Evolutionary conservation across 768 basidiomycete species (phyloP), one percentile per base, ranked within the genome.

Genomic region (Polyporus arcularius): DNA sequence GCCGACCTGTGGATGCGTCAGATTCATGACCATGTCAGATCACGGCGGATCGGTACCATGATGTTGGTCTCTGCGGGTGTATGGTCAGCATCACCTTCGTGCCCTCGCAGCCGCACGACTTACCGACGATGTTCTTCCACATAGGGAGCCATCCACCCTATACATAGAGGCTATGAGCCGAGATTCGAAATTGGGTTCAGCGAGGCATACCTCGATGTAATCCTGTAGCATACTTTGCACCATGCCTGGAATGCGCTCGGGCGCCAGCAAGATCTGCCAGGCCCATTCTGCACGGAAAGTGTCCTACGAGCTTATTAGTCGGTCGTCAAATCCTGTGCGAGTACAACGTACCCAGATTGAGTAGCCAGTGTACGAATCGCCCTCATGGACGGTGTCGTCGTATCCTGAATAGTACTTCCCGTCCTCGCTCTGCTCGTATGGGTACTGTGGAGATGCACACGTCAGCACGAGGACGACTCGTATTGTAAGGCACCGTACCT

Each of bases 41-140:
- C 28, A 38, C 30, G 58, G 9, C 30, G 41, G 4, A 30, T 12
- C 12, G 43, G 4, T 57, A 85, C 86, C 91, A 94, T 94, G 65
- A 92, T 92, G 65, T 91, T 94, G 1, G 91, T 92, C 68, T 94
- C 89, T 77, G 30, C 30, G 28, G 28, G 12, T 12, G 5, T 11
- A 9, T 14, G 10, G 50, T 4, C 18, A 31, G 30, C 15, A 30
- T 14, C 9, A 8, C 9, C 12, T 14, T 4, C 18, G 30, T 6
- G 15, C 47, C 9, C 31, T 15, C 2, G 9, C 0, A 38, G 15
- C 18, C 16, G 47, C 46, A 18, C 28, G 31, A 64, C 76, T 62
- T 49, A 83, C 85, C 85, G 28, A 89, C 83, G 14, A 93, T 81
- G 62, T 93, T 93, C 74, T 92, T 93, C 92, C 92, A 94, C 90